Conservation (phyloP, 495 filamentous ascomycete species). For the Terfezia boudieri region DNA sequence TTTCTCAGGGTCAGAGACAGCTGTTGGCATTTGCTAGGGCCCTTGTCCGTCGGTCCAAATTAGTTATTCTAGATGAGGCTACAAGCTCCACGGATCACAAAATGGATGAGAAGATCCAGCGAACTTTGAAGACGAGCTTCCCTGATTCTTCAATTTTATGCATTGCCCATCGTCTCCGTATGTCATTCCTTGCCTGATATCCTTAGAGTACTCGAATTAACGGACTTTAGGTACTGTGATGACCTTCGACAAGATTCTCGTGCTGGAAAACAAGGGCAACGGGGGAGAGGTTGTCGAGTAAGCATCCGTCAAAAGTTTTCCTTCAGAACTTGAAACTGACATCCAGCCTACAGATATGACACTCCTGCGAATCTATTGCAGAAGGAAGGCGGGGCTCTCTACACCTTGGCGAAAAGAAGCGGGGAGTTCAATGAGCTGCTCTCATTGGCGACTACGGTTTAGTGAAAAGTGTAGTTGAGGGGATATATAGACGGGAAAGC, state of each 20-base stretch:
- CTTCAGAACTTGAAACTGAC: no score
- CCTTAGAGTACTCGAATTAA: not conserved
- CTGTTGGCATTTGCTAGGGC: conserved; percentile 14
- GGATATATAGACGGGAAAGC: no score
- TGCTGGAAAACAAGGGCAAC: conserved; percentile 13
- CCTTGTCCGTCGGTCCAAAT: conserved; percentile 12
- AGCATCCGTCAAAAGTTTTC: not conserved
- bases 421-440: conserved; percentile 17
- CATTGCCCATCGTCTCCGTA: conserved; percentile 11
- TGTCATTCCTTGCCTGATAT: not conserved
- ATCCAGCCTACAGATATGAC: conserved; percentile 5
- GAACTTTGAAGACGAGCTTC: conserved; percentile 7
- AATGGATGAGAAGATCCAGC: conserved; percentile 13
- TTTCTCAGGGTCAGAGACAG: conserved; percentile 14
- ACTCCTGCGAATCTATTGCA: conserved; percentile 10
- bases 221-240: conserved; percentile 6
- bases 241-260: conserved; percentile 12
- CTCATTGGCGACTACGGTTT: conserved; percentile 12
- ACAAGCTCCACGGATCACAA: conserved; percentile 14
- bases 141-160: conserved; percentile 12
- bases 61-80: conserved; percentile 14
- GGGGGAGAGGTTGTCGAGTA: conserved; percentile 13
- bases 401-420: conserved; percentile 12
- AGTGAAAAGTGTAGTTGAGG: no score
- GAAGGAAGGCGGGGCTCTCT: conserved; percentile 8